Base-by-base conservation (phyloP, 73 alveolate genomes). In the Blepharisma stoltei region DNA sequence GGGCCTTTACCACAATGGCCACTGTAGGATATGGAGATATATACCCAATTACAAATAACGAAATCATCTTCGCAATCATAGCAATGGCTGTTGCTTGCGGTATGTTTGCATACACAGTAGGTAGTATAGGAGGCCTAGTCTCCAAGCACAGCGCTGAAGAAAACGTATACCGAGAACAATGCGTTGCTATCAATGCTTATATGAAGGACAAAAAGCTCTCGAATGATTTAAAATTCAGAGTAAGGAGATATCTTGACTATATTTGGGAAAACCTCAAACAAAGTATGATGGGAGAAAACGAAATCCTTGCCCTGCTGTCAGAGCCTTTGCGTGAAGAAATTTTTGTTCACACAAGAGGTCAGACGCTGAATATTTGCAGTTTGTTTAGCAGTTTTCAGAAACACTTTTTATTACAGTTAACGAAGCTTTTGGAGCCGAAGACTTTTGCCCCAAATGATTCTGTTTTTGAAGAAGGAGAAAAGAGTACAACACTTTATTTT, bases 1-100 rank as follows among this genome's bases (percentile, higher is more conserved):
- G 93, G 90, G 92, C 97, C 11, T 81, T 90, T 54, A 75, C 93
- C 27, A 93, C 98, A 2, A 93, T 93, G 95, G 86, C 97, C 5
- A 88, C 97, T 6, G 90, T 93, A 8, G 98, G 98, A 4, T 93
- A 93, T 87, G 98, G 98, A 46, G 98, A 93, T 79, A 90, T 93
- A 9, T 70, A 23, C 45, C 98, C 98, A 14, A 83, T 76, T 6
- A 88, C 95, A n/a, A 54, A 71, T 1, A 77, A 77, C 9, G 98
- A 93, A 79, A 88, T 78, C 68, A 54, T 88, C 6, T 93, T 71
- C 71, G 93, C 86, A 11, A 91, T 89, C 69, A 70, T 83, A 6
- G 88, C 87, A 8, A 90, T 91, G 93, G 77, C 82, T 43, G 78
- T 87, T 38, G 95, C 98, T 7, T 93, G 98, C 53, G 94, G 93